Conservation (phyloP, 1,284 basidiomycete species). For the Vanrija sp. region DNA sequence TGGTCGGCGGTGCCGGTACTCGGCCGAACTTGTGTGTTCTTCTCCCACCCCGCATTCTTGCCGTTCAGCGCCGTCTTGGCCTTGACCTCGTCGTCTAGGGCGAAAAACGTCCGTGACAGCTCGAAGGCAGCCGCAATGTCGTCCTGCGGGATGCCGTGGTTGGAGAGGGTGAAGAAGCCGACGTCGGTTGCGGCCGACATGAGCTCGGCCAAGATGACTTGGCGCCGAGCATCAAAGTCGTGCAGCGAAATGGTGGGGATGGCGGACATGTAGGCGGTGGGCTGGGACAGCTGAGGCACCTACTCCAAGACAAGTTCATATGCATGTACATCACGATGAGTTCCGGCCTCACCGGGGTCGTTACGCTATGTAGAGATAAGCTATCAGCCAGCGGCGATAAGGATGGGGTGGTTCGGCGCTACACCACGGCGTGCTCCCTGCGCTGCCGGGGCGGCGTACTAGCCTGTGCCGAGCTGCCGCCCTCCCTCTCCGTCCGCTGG, state of each 20-base stretch:
- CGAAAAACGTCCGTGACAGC: constrained; percentile 11
- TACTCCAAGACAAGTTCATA: no score
- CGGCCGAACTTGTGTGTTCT: constrained; percentile 16
- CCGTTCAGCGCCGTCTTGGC: constrained; percentile 13
- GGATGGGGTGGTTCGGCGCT: no score
- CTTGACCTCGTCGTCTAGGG: constrained; percentile 10
- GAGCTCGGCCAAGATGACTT: constrained; percentile 26
- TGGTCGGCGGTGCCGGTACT: constrained; percentile 15
- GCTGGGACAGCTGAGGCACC: no score
- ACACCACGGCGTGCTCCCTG: no score
- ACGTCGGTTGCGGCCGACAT: constrained; percentile 31
- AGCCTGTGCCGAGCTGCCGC: no score
- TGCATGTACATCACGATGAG: no score
- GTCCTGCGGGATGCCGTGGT: constrained; percentile 12
- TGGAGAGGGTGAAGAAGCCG: constrained; percentile 23
- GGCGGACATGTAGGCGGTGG: constrained; percentile 21
- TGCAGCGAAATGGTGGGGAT: constrained; percentile 32
- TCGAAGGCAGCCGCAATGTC: constrained; percentile 14
- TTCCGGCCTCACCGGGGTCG: no score
- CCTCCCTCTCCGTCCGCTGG: no score
- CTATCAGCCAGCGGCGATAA: no score
- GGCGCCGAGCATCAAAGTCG: constrained; percentile 29
- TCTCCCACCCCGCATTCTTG: constrained; percentile 21
- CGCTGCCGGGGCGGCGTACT: no score
- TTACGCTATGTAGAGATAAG: no score